Evolutionary conservation across 805 yeast species (phyloP).

Genomic region (Saturnispora bothae): DNA sequence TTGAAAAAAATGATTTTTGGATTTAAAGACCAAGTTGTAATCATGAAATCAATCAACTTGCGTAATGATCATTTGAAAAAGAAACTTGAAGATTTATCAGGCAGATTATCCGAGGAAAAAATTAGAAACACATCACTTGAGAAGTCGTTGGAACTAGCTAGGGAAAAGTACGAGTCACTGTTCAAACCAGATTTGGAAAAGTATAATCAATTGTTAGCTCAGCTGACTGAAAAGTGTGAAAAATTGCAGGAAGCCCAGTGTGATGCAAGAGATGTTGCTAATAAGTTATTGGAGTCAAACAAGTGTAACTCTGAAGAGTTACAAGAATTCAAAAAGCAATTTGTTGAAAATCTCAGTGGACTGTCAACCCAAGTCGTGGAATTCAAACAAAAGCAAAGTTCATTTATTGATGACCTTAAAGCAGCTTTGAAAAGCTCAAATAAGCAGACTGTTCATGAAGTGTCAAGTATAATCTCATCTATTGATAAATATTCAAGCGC

Average conservation of each 20-base stretch:
- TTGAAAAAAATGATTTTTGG: conserved; percentile 12
- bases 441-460: too few species aligned
- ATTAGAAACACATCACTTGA: conserved; percentile 26
- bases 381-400: too few species aligned
- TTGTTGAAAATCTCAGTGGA: too few species aligned
- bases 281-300: too few species aligned
- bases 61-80: conserved; percentile 20
- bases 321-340: too few species aligned
- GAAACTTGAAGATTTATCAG: conserved; percentile 34
- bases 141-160: conserved; percentile 13
- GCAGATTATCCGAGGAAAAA: conserved; percentile 38
- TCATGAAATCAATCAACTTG: conserved; percentile 7
- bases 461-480: too few species aligned
- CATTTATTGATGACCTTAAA: too few species aligned
- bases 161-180: conserved; percentile 8
- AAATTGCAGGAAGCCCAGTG: not conserved
- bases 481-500: too few species aligned
- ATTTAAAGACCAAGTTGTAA: conserved; percentile 12
- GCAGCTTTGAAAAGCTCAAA: too few species aligned
- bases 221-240: not conserved
- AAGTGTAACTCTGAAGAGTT: too few species aligned
- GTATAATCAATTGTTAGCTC: not conserved
- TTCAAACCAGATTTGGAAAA: conserved; percentile 9
- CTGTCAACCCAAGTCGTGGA: too few species aligned
- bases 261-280: not conserved